A percentile compares a stretch with the other conserved stretches of the same genome.
Evolutionary conservation across 2,329 filamentous ascomycete genomes (phyloP).

Genomic region (Monilinia aucupariae): DNA sequence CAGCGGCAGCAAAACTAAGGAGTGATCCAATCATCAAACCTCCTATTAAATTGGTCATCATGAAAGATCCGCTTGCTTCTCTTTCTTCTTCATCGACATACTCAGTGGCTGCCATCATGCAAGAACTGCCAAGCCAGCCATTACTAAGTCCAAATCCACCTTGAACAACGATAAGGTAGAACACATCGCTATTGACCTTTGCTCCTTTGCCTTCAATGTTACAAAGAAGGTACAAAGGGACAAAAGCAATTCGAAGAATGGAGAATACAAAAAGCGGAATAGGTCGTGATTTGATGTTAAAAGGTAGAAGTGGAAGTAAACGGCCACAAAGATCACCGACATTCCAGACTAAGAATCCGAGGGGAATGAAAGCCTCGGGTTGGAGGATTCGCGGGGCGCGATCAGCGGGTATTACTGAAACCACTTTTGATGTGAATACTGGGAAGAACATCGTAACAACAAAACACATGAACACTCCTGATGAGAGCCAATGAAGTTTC

Average conservation of each 20-base stretch:
- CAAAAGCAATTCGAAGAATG: conserved; percentile 60
- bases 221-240: conserved; percentile 85
- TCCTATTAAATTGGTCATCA: conserved; percentile 83
- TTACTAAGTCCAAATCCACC: conserved; percentile 78
- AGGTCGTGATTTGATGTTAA: conserved; percentile 57
- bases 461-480: conserved; percentile 77
- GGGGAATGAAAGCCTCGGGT: conserved; percentile 75
- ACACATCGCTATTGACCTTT: conserved; percentile 70
- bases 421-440: conserved; percentile 73
- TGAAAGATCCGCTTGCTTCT: conserved; percentile 87
- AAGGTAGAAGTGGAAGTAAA: conserved; percentile 55
- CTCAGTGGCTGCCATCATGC: conserved; percentile 84
- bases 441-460: conserved; percentile 89
- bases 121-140: conserved; percentile 78
- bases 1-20: conserved; percentile 70
- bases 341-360: conserved; percentile 93
- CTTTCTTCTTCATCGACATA: conserved; percentile 79
- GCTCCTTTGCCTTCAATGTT: conserved; percentile 77
- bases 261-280: conserved; percentile 61
- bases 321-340: conserved; percentile 77
- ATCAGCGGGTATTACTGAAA: conserved; percentile 41
- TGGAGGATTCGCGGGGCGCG: conserved; percentile 56
- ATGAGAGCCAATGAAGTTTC: conserved; percentile 73
- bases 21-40: conserved; percentile 83
- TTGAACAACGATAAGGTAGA: conserved; percentile 83